Conservation (phyloP, 2,329 filamentous ascomycete genomes). For the Neodidymelliopsis sp. region DNA sequence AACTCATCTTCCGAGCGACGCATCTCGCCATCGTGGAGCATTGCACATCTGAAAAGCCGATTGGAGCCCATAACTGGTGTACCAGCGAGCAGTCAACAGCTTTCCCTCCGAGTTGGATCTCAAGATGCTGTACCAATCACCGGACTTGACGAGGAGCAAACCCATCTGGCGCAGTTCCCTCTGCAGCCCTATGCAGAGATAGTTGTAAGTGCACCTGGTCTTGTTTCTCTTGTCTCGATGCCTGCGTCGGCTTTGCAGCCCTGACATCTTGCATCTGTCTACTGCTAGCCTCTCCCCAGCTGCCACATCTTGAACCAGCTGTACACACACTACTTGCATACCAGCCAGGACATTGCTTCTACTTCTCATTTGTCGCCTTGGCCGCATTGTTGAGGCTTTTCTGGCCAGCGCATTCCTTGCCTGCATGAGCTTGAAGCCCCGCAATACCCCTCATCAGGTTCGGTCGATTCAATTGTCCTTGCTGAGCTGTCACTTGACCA, state of each 20-base stretch:
- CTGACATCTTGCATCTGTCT: constrained; percentile 17
- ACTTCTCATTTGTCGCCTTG: constrained; percentile 24
- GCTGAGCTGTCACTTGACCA: neutral
- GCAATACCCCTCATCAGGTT: constrained; percentile 28
- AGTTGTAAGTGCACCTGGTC: constrained; percentile 67
- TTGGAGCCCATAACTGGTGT: constrained; percentile 94
- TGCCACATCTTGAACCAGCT: constrained; percentile 38
- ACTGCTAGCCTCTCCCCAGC: constrained; percentile 35
- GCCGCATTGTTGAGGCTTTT: constrained; percentile 27
- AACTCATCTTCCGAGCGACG: constrained; percentile 86
- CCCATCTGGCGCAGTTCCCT: constrained; percentile 69
- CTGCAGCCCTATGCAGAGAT: constrained; percentile 80
- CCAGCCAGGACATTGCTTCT: constrained; percentile 5
- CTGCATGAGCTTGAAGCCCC: constrained; percentile 28
- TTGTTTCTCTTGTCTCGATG: constrained; percentile 17
- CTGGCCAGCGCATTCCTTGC: constrained; percentile 2
- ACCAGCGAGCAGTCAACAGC: constrained; percentile 77
- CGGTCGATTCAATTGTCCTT: neutral
- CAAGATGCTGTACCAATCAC: constrained; percentile 71
- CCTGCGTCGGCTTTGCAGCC: constrained; percentile 26
- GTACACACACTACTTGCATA: neutral
- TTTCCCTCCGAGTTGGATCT: constrained; percentile 73
- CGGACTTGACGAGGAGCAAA: constrained; percentile 75
- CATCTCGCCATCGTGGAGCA: constrained; percentile 90
- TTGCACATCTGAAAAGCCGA: constrained; percentile 82